Evolutionary conservation across 495 filamentous ascomycete genomes (phyloP).

Genomic region (Hapsidospora chrysogenum): DNA sequence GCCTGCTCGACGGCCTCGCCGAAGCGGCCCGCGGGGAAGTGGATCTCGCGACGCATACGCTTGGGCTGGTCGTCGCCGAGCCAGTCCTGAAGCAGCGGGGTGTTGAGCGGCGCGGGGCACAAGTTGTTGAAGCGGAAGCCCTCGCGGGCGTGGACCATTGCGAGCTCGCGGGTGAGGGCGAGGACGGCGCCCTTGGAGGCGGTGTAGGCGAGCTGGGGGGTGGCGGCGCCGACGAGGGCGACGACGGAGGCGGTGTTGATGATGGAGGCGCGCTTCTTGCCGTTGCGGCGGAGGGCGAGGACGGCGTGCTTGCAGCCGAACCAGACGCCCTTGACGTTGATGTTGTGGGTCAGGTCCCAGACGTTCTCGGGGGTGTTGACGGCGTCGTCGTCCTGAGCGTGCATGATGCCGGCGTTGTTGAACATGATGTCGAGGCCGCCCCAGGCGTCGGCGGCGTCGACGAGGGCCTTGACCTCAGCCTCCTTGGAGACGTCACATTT

Average conservation of each 20-base stretch:
- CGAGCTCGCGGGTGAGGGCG: constrained; percentile 66
- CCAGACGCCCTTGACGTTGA: constrained; percentile 99
- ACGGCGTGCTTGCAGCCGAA: constrained; percentile 90
- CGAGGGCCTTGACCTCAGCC: constrained; percentile 47
- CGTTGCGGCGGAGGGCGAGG: constrained; percentile 58
- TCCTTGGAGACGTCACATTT: constrained; percentile 53
- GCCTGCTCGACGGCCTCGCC: constrained; percentile 94
- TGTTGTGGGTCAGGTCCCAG: constrained; percentile 86
- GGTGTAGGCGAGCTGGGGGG: constrained; percentile 89
- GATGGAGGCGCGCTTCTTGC: constrained; percentile 62
- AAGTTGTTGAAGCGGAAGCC: constrained; percentile 78
- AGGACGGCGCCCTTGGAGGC: constrained; percentile 89
- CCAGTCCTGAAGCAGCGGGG: constrained; percentile 80
- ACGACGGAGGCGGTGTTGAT: constrained; percentile 96
- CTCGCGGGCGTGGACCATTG: constrained; percentile 73
- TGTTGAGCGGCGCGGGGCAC: constrained; percentile 87
- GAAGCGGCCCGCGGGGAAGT: constrained; percentile 90
- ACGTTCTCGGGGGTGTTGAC: constrained; percentile 72
- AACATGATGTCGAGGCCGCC: constrained; percentile 92
- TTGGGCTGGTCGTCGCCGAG: constrained; percentile 79
- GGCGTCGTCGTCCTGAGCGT: constrained; percentile 72
- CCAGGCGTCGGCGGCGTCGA: constrained; percentile 63
- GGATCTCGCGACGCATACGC: constrained; percentile 72
- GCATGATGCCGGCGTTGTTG: constrained; percentile 99
- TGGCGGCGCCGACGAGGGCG: constrained; percentile 81